Conservation (phyloP, 257 asterid species). For the Voacanga thouarsii region DNA sequence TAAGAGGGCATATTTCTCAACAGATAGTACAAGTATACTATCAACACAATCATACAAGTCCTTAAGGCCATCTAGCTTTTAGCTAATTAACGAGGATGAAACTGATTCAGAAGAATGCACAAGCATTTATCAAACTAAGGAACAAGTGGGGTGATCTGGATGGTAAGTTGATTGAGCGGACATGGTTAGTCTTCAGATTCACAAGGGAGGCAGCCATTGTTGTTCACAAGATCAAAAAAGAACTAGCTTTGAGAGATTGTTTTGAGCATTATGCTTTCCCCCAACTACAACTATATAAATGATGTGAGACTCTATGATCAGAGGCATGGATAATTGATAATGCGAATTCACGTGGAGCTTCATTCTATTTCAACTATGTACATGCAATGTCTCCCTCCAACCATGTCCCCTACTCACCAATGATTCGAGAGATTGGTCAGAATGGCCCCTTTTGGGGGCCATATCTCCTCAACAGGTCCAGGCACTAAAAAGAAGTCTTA, state of each 20-base stretch:
- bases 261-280: not conserved
- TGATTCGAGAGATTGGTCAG: no score
- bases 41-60: conserved; percentile 24
- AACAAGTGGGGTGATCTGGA: conserved; percentile 22
- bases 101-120: conserved; percentile 18
- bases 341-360: not conserved
- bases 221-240: not conserved
- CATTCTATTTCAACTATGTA: not conserved
- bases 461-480: no score
- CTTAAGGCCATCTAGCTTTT: conserved; percentile 18
- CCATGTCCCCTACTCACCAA: not conserved
- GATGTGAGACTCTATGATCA: not conserved
- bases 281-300: not conserved
- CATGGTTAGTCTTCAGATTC: conserved; percentile 4
- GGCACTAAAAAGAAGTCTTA: no score
- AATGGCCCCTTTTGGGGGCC: no score
- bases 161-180: conserved; percentile 29
- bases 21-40: conserved; percentile 25
- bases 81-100: conserved; percentile 18
- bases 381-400: not conserved
- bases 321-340: not conserved
- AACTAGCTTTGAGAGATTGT: no score
- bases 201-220: conserved; percentile 10
- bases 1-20: no score
- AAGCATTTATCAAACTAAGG: conserved; percentile 23